Percentiles rank a stretch among this genome's conserved stretches.
Conservation (phyloP, 306 rosid species). For the Glycine soja region DNA sequence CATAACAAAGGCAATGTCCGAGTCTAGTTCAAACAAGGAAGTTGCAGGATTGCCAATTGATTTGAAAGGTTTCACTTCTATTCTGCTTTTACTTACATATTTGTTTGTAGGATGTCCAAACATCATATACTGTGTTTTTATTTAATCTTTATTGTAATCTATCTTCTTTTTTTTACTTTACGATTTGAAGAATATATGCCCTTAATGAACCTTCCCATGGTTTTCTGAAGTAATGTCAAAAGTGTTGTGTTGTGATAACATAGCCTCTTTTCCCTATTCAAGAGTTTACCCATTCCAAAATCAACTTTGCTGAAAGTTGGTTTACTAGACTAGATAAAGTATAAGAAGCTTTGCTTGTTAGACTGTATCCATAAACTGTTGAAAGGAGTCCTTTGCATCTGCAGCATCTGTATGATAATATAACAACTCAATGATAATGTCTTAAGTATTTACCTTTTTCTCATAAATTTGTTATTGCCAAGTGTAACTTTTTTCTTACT, state of each 20-base stretch:
- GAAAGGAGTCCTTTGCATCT: conserved; percentile 9
- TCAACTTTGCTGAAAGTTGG: conserved; percentile 7
- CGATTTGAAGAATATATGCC: background rate
- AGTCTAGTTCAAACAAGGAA: conserved; percentile 59
- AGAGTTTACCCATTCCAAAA: conserved; percentile 6
- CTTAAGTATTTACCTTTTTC: background rate
- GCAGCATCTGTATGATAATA: background rate
- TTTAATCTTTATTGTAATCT: background rate
- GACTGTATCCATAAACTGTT: background rate
- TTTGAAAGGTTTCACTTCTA: conserved; percentile 66
- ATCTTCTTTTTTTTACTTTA: background rate
- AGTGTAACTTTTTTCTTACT: background rate
- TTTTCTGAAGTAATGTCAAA: background rate
- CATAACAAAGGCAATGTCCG: conserved; percentile 67
- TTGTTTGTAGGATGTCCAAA: conserved; percentile 9
- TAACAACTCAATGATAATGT: background rate
- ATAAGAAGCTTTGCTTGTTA: background rate
- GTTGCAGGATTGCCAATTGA: conserved; percentile 83
- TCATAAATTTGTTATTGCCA: background rate
- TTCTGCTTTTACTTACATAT: conserved; percentile 2
- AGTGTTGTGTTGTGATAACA: background rate
- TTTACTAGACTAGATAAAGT: background rate
- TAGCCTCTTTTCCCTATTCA: conserved; percentile 1
- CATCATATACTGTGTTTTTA: conserved; percentile 13
- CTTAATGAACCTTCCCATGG: background rate